Evolutionary conservation across 2,329 filamentous ascomycete species (phyloP), one percentile per base, ranked within the genome.

Genomic region (Colletotrichum destructivum): DNA sequence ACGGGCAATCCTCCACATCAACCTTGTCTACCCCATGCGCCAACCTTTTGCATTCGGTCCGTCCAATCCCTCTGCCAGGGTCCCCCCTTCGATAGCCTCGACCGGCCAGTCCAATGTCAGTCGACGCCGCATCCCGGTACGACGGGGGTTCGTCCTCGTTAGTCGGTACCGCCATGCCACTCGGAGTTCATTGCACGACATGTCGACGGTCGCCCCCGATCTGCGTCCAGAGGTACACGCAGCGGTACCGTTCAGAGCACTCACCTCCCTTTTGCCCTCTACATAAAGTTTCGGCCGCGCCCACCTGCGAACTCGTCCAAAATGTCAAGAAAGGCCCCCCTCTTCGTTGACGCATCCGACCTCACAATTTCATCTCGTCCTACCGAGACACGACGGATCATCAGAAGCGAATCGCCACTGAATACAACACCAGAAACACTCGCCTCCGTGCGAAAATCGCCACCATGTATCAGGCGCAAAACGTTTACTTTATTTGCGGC

Each of bases 401-500:
- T 12, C 9, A 11, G 31, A 35, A 35, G 7, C 56, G 23, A 16
- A 38, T n/a, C 11, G 44, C 35, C 31, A 26, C 51, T 35, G 49
- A 46, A 60, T 4, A 60, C 40, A 64, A 52, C 38, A 15, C 38
- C 35, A 44, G 26, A 66, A 23, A 42, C 38, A 38, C 26, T 54
- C 65, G 65, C 54, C 69, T 23, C 21, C 18, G 51, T 55, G 54
- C 64, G 26, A 54, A 15, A 46, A 23, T 57, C 73, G 62, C 57
- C 74, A 78, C 46, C 55, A 84, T 85, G 84, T 84, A 83, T 77
- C 80, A 81, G 75, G 80, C 81, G 31, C 84, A 75, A 71, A 90
- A 88, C 77, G 84, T 90, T 60, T 91, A 91, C 78, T 84, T 85
- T 73, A 90, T 91, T 73, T 91, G 89, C 79, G 83, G 82, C 71